phyloP scores from a whole-genome alignment of 805 yeast genomes.

The Nakazawaea holstii region DNA sequence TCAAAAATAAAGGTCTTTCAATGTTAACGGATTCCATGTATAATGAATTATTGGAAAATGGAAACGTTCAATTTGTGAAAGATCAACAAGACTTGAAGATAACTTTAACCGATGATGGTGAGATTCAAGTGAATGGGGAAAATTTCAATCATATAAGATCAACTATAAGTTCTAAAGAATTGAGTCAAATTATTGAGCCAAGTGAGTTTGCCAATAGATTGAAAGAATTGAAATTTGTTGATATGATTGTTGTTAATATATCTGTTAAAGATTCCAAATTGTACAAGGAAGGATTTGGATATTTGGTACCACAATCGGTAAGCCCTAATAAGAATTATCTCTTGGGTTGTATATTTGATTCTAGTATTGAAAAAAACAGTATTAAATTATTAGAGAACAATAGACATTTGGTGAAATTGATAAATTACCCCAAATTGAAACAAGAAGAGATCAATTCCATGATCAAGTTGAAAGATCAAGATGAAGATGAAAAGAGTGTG shows the following conservation, averaged over 20 bases:
- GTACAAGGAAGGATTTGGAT: slow-evolving; percentile 72
- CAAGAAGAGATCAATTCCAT: slow-evolving; percentile 14
- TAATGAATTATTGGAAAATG: slow-evolving; percentile 27
- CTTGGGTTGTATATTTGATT: slow-evolving; percentile 87
- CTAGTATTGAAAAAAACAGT: slow-evolving; percentile 66
- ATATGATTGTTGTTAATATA: slow-evolving; percentile 64
- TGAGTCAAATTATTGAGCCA: slow-evolving; percentile 29
- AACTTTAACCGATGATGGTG: slow-evolving; percentile 11
- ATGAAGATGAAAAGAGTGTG: slow-evolving; percentile 36
- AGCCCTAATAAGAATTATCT: slow-evolving; percentile 48
- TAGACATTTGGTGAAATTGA: slow-evolving; percentile 13
- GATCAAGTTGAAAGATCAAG: slow-evolving; percentile 9
- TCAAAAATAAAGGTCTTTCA: slow-evolving; percentile 50
- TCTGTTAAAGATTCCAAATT: slow-evolving; percentile 45
- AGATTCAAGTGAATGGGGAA: slow-evolving; percentile 1
- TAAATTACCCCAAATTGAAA: slow-evolving; percentile 14
- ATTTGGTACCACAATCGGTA: slow-evolving; percentile 62
- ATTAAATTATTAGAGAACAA: slow-evolving; percentile 6
- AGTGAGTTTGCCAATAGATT: slow-evolving; percentile 13
- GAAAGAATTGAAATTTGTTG: slow-evolving; percentile 31
- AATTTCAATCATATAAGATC: slow-evolving; percentile 54
- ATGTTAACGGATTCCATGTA: slow-evolving; percentile 41
- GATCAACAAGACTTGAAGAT: slow-evolving; percentile 17
- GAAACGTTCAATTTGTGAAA: slow-evolving; percentile 36
- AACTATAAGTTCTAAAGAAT: slow-evolving; percentile 43